Evolutionary conservation across 257 asterid species (phyloP), one percentile per base, ranked within the genome.

Genomic region (Nicotiana tomentosiformis): DNA sequence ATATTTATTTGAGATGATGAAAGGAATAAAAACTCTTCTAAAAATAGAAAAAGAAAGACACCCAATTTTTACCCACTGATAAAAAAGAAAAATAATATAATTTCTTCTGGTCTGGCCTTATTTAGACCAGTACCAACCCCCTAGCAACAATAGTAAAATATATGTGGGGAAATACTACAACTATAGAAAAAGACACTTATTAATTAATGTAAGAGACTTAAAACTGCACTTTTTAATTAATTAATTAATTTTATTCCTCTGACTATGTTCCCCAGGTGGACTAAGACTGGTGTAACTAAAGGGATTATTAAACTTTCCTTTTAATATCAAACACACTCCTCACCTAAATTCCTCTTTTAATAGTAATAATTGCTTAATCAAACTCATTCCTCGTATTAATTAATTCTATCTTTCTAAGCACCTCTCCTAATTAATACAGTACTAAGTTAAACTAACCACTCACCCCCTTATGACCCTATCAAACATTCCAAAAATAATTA

Each of bases 221-320:
- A 46, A 72, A 23, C 20, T 12, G 5, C 17, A 46, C n/a, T 46
- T n/a, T 7, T 69, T 8, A 16, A 6, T n/a, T 76, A 51, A 51
- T 76, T 76, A 76, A 76, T 51, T 72, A 23, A 17, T 16, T 15
- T 1, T 76, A 76, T 51, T 76, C 46, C 35, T 26, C 46, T 29
- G 17, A 51, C 64, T 29, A 76, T 76, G 80, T 76, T 76, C 61
- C 61, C 79, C 61, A 46, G 57, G 79, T 46, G 79, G 79, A 56
- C 15, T 23, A 49, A 72, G 79, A 43, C 16, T 76, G 64, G 80
- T 76, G 65, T 76, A 62, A 76, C 46, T 76, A 76, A 76, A 76
- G 80, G 61, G 80, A 76, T 76, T 76, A 76, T 76, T 76, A 76
- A 76, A 76, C 64, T 51, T 76, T 8, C 80, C 64, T 51, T 76